Base-by-base conservation (phyloP, 1,139 yeast species). In the Candida tunisiensis region DNA sequence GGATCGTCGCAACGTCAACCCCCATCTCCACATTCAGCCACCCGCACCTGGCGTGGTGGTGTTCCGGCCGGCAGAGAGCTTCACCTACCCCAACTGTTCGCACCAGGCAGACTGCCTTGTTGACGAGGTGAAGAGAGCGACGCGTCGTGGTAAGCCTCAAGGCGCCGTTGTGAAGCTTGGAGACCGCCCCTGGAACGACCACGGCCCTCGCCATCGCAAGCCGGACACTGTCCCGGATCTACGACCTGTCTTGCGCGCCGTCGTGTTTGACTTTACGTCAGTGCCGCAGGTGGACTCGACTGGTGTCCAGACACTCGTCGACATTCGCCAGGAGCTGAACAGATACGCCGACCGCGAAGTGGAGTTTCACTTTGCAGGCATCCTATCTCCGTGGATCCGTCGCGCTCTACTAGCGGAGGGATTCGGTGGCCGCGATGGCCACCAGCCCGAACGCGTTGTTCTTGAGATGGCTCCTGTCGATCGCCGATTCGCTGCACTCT, bases 21-120 rank as follows among this genome's bases (percentile, higher is more conserved):
- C 64, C 3, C 65, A 62, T 16, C 53, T 82, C 16, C 46, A 55
- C 2, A 68, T 85, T 6, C 50, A 50, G 19, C 77, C 83, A 3
- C 93, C 96, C 12, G 94, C 95, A 20, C 83, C 88, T 2, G 94
- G 95, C 15, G 85, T 83, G 10, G 44, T 83, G 33, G 93, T 83
- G 4, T 83, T 75, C 58, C 67, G 91, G 42, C 80, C 92, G 26
- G 57, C 72, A 21, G 95, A 83, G 42, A 60, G 83, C 7, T 78
- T 79, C 51, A 67, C 79, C 1, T 83, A 82, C 52, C 74, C 93
- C 28, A 83, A 83, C 48, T 64, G 78, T 28, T 73, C 93, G 0
- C 57, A 65, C 35, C 92, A 77, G 50, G 60, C 69, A 25, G 94
- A 83, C 40, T 51, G 53, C 21, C 64, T 85, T 18, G 55, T 72